phyloP scores from a whole-genome alignment of 2,329 filamentous ascomycete genomes.

The Epichloe baconii region DNA sequence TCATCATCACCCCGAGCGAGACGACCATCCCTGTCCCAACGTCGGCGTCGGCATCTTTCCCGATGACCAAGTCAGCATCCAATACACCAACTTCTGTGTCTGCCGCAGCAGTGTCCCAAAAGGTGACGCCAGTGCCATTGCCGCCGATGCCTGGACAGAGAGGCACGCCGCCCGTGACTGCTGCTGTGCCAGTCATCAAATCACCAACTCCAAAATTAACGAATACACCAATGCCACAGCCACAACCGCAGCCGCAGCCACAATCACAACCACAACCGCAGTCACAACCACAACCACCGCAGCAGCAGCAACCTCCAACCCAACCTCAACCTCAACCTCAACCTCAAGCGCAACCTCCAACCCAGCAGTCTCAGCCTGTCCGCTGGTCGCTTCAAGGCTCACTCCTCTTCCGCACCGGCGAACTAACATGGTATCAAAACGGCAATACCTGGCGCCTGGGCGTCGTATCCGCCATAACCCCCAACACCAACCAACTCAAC shows the following conservation, averaged over 20 bases:
- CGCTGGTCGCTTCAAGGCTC: constrained; percentile 22
- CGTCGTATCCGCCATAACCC: constrained; percentile 23
- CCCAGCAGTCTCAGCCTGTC: constrained; percentile 6
- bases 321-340: constrained; percentile 8
- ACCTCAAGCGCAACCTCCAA: constrained; percentile 9
- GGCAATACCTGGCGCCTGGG: constrained; percentile 35
- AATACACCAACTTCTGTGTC: constrained; percentile 4
- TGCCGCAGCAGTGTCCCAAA: constrained; percentile 8
- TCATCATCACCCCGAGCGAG: constrained; percentile 9
- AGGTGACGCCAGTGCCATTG: constrained; percentile 24
- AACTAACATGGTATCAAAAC: constrained; percentile 38
- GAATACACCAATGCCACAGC: constrained; percentile 4
- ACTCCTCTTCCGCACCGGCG: constrained; percentile 32
- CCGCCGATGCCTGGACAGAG: constrained; percentile 21
- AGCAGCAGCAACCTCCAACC: constrained; percentile 5
- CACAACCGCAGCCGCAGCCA: neutral
- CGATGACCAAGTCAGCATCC: constrained; percentile 3
- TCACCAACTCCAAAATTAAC: constrained; percentile 5
- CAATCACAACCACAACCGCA: constrained; percentile 1
- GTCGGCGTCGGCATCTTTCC: constrained; percentile 4
- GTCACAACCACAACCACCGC: constrained; percentile 6
- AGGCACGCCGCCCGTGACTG: constrained; percentile 18
- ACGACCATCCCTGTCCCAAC: constrained; percentile 6
- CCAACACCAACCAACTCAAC: constrained; percentile 17
- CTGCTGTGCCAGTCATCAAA: neutral